Evolutionary conservation across 2,329 filamentous ascomycete genomes (phyloP).

Genomic region (Phialocephala sp.): DNA sequence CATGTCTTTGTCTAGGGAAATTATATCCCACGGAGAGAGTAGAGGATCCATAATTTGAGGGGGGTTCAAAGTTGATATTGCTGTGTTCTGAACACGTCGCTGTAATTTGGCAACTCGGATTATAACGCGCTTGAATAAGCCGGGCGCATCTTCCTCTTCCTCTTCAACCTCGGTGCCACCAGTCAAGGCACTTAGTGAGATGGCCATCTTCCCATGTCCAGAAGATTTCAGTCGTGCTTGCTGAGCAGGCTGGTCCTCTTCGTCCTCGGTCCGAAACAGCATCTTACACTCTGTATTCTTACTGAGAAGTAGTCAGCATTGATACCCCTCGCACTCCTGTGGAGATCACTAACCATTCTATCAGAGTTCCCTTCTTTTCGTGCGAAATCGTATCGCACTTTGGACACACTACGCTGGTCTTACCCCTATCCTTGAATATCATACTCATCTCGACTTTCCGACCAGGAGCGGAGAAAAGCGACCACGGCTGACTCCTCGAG

Average conservation of each 20-base stretch:
- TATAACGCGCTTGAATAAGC: conserved; percentile 21
- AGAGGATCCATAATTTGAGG: not conserved
- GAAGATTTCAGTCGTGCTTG: not conserved
- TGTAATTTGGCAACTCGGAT: conserved; percentile 9
- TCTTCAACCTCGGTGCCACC: not conserved
- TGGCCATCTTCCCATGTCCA: not conserved
- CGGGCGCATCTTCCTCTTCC: conserved; percentile 11
- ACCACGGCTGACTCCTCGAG: conserved; percentile 6
- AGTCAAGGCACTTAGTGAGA: not conserved
- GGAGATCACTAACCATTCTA: conserved; percentile 14
- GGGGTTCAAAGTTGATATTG: not conserved
- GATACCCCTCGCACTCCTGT: not conserved
- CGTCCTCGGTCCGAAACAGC: conserved; percentile 18
- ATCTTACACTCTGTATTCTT: conserved; percentile 16
- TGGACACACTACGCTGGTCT: conserved; percentile 12
- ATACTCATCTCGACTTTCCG: conserved; percentile 20
- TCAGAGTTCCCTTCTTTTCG: conserved; percentile 7
- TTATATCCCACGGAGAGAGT: not conserved
- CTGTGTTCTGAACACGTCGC: not conserved
- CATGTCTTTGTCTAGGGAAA: not conserved
- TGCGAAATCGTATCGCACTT: conserved; percentile 17
- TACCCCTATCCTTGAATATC: conserved; percentile 16
- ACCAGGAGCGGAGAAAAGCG: conserved; percentile 12
- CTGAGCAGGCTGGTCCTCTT: conserved; percentile 7
- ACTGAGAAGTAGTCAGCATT: not conserved